Conservation (phyloP, 1,284 basidiomycete species). For the Leucoagaricus sp. region DNA sequence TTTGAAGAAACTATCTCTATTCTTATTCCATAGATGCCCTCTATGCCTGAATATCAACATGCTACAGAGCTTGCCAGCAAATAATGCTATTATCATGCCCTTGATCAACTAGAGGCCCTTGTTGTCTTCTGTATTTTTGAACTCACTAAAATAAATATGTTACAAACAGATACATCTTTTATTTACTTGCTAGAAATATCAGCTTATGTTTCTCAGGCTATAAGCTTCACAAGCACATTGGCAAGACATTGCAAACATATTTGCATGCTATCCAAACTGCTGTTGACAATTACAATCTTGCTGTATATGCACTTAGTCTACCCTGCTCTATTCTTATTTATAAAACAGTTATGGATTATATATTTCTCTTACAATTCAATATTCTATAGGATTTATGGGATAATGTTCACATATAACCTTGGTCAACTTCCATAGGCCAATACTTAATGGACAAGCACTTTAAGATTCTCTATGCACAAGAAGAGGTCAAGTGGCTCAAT, state of each 20-base stretch:
- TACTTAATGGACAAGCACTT: too few species aligned
- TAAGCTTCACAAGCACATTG: too few species aligned
- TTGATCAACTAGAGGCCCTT: neutral
- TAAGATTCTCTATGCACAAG: too few species aligned
- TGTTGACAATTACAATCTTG: conserved; percentile 23
- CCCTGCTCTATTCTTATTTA: conserved; percentile 21
- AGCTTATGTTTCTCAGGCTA: too few species aligned
- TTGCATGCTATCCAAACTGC: too few species aligned
- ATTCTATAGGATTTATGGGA: conserved; percentile 28
- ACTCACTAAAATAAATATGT: too few species aligned
- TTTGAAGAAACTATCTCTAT: neutral
- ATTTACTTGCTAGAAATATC: too few species aligned
- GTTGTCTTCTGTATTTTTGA: conserved; percentile 6
- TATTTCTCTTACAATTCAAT: conserved; percentile 33
- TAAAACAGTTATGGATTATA: conserved; percentile 28
- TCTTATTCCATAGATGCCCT: too few species aligned
- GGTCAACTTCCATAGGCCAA: conserved; percentile 25
- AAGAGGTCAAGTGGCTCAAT: conserved; percentile 31
- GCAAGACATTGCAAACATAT: too few species aligned
- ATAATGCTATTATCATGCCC: neutral
- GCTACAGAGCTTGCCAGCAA: too few species aligned
- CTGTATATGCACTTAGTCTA: conserved; percentile 16
- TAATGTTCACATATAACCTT: conserved; percentile 26
- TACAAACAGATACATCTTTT: too few species aligned
- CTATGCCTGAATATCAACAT: too few species aligned